phyloP scores from a whole-genome alignment of 2,329 filamentous ascomycete species.

The Penicillium sp. region DNA sequence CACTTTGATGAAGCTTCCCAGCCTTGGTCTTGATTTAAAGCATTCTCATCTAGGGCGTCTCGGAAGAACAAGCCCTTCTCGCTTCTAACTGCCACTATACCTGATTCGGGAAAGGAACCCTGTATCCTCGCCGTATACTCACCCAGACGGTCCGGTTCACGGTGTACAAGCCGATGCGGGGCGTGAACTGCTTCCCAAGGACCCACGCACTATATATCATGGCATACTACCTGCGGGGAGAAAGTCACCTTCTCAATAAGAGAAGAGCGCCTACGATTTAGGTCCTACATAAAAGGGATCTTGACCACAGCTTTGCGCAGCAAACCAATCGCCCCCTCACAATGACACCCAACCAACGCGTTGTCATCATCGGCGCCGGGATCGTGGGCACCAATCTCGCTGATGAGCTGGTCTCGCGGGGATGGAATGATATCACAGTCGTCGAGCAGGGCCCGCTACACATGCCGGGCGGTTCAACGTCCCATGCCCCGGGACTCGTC shows the following conservation, averaged over 20 bases:
- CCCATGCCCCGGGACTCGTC: slow-evolving; percentile 60
- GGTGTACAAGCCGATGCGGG: slow-evolving; percentile 14
- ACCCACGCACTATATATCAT: slow-evolving; percentile 5
- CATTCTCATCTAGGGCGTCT: background rate
- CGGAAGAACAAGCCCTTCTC: background rate
- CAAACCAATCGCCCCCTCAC: slow-evolving; percentile 4
- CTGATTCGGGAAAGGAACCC: slow-evolving; percentile 4
- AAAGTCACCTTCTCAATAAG: slow-evolving; percentile 4
- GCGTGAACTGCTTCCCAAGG: slow-evolving; percentile 3
- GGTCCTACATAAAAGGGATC: slow-evolving; percentile 10
- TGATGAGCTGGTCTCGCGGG: slow-evolving; percentile 58
- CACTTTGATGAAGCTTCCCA: background rate
- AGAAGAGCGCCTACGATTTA: slow-evolving; percentile 2
- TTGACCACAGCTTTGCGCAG: slow-evolving; percentile 4
- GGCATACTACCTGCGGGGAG: slow-evolving; percentile 7
- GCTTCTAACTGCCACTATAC: background rate
- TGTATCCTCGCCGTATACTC: slow-evolving; percentile 9
- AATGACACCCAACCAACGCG: slow-evolving; percentile 41
- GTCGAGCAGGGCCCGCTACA: slow-evolving; percentile 59
- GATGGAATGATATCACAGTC: slow-evolving; percentile 61
- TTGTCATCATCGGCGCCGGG: slow-evolving; percentile 59
- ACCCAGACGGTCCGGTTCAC: slow-evolving; percentile 4
- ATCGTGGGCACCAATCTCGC: slow-evolving; percentile 61
- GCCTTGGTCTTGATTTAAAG: background rate
- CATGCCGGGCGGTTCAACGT: slow-evolving; percentile 62